Base-by-base conservation (phyloP, 495 filamentous ascomycete genomes). In the Sabuloglossum arenarium region DNA sequence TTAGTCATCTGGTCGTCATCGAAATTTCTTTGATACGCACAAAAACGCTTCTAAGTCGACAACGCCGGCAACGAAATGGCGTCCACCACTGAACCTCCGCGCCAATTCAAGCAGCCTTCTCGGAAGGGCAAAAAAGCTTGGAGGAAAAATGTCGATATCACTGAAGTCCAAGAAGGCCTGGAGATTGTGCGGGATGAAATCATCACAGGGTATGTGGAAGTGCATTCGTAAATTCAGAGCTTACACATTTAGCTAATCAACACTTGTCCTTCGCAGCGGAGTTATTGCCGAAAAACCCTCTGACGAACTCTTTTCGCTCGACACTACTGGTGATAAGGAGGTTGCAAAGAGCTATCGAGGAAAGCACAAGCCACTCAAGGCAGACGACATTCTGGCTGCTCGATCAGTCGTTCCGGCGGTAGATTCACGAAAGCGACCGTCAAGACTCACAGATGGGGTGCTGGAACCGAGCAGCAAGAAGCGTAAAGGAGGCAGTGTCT, bases 61-160 rank as follows among this genome's bases (percentile, higher is more conserved):
- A 29, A 25, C 19, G 0, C 19, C 5, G 53, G 1, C 0, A 12
- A 55, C 12, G 34, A 47, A 2, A 56, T 56, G 55, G 55, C 55
- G 19, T 14, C 47, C 12, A 19, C 24, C 19, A 37, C 30, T 19
- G 25, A 21, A 25, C 69, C 79, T 25, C 79, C 79, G 14, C 70
- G 74, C 45, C 74, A 79, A 61, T 74, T 71, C 60, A 88, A 81
- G 60, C 91, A 97, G 67, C 81, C 89, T 43, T 95, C 89, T 11
- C 76, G 91, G 63, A 98, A 97, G 68, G 90, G 91, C 59, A 98
- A 98, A 71, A 95, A 89, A 69, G 91, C 91, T 21, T 98, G 91
- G 91, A 76, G 91, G 61, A 98, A 97, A 68, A 93, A 98, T 71
- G 85, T 97, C 63, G 88, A 98, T 68, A 75, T 97, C 51, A 79